Evolutionary conservation across 2,329 filamentous ascomycete species (phyloP).

Genomic region (Fusarium transvaalense): DNA sequence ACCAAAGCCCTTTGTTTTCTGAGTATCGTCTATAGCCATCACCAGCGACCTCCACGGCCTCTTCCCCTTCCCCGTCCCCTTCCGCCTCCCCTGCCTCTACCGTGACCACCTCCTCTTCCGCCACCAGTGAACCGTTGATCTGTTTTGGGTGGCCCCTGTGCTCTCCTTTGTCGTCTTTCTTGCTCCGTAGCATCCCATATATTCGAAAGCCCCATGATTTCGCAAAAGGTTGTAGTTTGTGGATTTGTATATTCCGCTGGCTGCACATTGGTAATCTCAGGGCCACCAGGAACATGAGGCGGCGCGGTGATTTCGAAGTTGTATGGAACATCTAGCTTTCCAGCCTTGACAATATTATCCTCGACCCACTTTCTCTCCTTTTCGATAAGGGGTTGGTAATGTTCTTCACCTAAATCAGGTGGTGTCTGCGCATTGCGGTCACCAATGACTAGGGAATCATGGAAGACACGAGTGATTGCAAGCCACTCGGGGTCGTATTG

Average conservation of each 20-base stretch:
- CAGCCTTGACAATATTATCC: conserved; percentile 74
- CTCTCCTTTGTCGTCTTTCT: conserved; percentile 72
- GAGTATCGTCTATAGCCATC: not conserved
- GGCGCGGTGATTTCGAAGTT: conserved; percentile 85
- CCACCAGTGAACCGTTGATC: conserved; percentile 54
- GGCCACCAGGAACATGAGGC: conserved; percentile 69
- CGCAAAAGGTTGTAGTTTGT: conserved; percentile 86
- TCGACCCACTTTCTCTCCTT: conserved; percentile 83
- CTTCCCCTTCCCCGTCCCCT: conserved; percentile 47
- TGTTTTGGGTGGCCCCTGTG: conserved; percentile 66
- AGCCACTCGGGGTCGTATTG: conserved; percentile 96
- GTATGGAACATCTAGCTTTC: conserved; percentile 76
- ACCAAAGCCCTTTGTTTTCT: not conserved
- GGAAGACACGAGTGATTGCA: conserved; percentile 88
- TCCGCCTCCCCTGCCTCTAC: conserved; percentile 54
- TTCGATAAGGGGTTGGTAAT: conserved; percentile 77
- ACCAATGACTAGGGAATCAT: conserved; percentile 73
- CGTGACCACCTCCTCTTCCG: conserved; percentile 53
- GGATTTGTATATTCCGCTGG: conserved; percentile 87
- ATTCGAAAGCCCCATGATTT: conserved; percentile 81
- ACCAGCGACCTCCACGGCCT: conserved; percentile 44
- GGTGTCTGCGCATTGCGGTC: conserved; percentile 66
- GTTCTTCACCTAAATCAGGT: conserved; percentile 73
- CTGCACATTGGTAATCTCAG: conserved; percentile 70
- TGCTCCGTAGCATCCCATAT: conserved; percentile 79